Percentiles rank a stretch among this genome's conserved stretches.
Conservation (phyloP, 306 rosid species). For the Medicago lupulina region DNA sequence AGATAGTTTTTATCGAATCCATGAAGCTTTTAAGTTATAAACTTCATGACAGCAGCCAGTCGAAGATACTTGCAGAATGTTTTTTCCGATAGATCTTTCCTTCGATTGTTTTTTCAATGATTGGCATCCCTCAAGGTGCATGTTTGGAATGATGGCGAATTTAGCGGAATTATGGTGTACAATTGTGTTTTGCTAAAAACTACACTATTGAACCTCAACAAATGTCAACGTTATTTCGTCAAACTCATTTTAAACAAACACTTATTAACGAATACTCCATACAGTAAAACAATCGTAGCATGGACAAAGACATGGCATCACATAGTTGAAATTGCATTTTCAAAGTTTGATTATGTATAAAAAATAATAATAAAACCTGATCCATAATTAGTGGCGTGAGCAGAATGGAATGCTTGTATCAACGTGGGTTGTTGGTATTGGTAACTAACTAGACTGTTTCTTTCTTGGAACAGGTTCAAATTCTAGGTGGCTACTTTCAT, state of each 20-base stretch:
- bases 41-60: background rate
- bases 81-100: background rate
- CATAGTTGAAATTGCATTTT: conserved; percentile 11
- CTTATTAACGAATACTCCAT: too few species aligned
- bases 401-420: conserved; percentile 3
- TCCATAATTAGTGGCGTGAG: conserved; percentile 34
- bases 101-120: background rate
- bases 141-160: too few species aligned
- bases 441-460: background rate
- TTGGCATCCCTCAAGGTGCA: background rate
- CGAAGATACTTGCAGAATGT: background rate
- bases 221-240: too few species aligned
- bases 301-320: conserved; percentile 24
- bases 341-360: background rate
- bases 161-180: background rate
- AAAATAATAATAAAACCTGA: background rate
- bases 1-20: background rate
- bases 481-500: conserved; percentile 33
- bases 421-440: conserved; percentile 42
- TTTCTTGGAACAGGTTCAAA: background rate
- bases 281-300: background rate
- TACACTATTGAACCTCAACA: background rate
- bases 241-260: too few species aligned
- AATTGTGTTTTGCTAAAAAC: too few species aligned
- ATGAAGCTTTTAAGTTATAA: background rate